phyloP scores from a whole-genome alignment of 805 yeast species.

The Candida manassasensis region DNA sequence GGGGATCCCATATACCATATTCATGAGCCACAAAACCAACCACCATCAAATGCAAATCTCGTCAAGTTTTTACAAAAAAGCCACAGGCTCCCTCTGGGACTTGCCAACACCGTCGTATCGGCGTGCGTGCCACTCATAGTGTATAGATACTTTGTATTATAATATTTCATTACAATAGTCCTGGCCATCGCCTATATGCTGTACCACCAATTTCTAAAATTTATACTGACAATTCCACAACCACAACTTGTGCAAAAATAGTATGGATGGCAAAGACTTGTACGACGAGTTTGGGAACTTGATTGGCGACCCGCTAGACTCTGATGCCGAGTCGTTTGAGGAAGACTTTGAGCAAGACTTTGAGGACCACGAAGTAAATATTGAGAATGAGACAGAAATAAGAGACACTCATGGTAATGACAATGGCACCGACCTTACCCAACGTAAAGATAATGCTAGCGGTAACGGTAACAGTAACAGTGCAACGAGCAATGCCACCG shows the following conservation, averaged over 20 bases:
- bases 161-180: not conserved
- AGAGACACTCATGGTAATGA: conserved; percentile 17
- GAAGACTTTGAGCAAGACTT: conserved; percentile 4
- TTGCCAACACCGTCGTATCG: too few relatives aligned
- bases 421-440: conserved; percentile 1
- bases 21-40: too few relatives aligned
- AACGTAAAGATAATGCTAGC: conserved; percentile 2
- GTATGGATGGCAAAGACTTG: conserved; percentile 59
- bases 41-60: too few relatives aligned
- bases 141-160: conserved; percentile 2
- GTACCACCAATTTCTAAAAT: not conserved
- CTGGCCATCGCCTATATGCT: not conserved
- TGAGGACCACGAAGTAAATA: not conserved
- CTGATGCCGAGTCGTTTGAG: conserved; percentile 37
- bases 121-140: too few relatives aligned
- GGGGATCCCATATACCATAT: too few relatives aligned
- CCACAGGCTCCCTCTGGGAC: too few relatives aligned
- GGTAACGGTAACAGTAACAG: conserved; percentile 10
- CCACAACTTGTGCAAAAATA: not conserved
- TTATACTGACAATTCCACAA: not conserved
- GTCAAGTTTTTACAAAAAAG: too few relatives aligned
- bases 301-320: conserved; percentile 47
- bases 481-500: too few relatives aligned
- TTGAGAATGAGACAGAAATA: conserved; percentile 11
- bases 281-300: conserved; percentile 82